Percentiles rank a stretch among this genome's conserved stretches.
Conservation (phyloP, 2,329 filamentous ascomycete species). For the Dactylonectria macrodidyma region DNA sequence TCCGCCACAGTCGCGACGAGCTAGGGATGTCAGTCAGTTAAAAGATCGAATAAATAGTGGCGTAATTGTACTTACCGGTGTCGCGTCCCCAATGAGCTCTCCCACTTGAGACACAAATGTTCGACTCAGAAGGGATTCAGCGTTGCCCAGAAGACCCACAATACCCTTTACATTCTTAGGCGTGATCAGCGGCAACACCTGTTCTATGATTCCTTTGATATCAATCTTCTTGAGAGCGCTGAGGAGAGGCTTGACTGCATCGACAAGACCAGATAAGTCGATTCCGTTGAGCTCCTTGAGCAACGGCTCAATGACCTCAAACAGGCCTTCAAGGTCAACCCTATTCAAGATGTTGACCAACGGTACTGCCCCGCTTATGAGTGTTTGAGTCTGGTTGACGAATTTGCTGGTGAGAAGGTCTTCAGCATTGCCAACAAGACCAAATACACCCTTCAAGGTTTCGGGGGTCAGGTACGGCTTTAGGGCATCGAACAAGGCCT, state of each 20-base stretch:
- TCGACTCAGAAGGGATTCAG: slow-evolving; percentile 54
- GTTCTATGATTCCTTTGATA: slow-evolving; percentile 53
- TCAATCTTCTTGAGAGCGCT: slow-evolving; percentile 57
- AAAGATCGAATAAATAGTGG: accelerated
- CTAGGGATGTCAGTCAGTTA: slow-evolving; percentile 31
- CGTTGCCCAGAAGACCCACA: slow-evolving; percentile 55
- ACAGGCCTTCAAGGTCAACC: slow-evolving; percentile 56
- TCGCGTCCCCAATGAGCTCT: slow-evolving; percentile 55
- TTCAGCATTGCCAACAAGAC: slow-evolving; percentile 56
- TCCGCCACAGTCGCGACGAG: slow-evolving; percentile 53
- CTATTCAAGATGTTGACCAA: slow-evolving; percentile 53
- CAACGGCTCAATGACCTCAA: slow-evolving; percentile 54
- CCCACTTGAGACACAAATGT: slow-evolving; percentile 59
- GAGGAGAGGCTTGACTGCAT: slow-evolving; percentile 55
- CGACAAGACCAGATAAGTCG: slow-evolving; percentile 53
- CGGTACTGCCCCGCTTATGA: slow-evolving; percentile 56
- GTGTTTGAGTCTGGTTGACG: slow-evolving; percentile 58
- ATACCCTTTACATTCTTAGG: slow-evolving; percentile 56
- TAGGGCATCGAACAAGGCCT: slow-evolving; percentile 52
- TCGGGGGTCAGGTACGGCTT: slow-evolving; percentile 54
- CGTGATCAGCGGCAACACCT: slow-evolving; percentile 58
- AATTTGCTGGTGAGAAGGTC: slow-evolving; percentile 56
- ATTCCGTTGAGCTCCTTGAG: slow-evolving; percentile 53
- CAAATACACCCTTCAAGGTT: slow-evolving; percentile 53
- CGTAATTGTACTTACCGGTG: slow-evolving; percentile 34